Conservation (phyloP, 192 early-diverging fungal species). For the Backusella sp. region DNA sequence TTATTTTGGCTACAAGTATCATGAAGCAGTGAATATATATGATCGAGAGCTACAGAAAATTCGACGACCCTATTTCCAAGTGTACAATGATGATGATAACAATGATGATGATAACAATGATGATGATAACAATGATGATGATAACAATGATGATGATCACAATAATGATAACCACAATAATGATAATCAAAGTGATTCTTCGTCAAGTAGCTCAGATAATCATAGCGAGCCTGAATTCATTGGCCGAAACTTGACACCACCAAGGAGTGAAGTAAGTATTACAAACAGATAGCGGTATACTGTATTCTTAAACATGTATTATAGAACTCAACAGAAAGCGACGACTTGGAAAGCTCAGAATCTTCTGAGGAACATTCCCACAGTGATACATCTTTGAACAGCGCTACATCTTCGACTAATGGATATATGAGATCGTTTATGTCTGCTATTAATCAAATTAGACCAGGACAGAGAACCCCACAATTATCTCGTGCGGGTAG, state of each 20-base stretch:
- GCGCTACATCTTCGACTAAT: neutral
- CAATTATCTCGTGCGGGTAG: no score
- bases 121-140: no score
- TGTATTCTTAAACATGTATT: neutral
- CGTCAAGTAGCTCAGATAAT: neutral
- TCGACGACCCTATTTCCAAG: neutral
- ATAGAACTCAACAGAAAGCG: neutral
- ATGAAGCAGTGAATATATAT: neutral
- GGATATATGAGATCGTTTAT: no score
- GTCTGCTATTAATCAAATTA: no score
- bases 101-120: neutral
- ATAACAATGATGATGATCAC: neutral
- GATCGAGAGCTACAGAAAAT: neutral
- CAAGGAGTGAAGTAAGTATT: no score
- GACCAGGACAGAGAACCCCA: no score
- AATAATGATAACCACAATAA: neutral
- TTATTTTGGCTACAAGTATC: neutral
- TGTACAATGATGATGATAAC: neutral
- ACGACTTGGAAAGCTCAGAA: no score
- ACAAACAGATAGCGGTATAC: no score
- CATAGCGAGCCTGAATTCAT: no score
- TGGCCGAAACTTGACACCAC: no score
- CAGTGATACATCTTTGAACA: neutral
- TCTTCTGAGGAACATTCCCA: no score
- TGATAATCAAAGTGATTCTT: neutral